phyloP scores from a whole-genome alignment of 129 eudicot species.

The Flaveria robusta region DNA sequence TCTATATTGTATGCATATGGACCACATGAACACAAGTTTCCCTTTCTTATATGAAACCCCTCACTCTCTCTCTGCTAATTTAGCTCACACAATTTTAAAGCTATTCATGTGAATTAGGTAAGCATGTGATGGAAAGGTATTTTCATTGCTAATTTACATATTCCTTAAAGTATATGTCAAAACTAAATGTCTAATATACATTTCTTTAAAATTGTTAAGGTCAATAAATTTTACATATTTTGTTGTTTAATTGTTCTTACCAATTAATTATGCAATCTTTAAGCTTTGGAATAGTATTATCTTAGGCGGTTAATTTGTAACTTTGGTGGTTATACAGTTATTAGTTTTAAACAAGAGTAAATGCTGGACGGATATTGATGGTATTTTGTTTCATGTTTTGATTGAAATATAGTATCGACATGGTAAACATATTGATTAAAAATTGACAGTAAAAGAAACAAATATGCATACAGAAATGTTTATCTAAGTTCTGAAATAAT shows the following conservation, averaged over 20 bases:
- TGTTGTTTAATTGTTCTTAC: neutral
- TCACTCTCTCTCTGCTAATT: conserved; percentile 25
- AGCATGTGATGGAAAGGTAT: conserved; percentile 35
- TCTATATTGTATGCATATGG: conserved; percentile 36
- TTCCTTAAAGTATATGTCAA: neutral
- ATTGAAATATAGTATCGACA: too few relatives aligned
- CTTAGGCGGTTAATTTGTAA: neutral
- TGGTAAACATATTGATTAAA: too few relatives aligned
- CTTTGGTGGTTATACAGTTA: neutral
- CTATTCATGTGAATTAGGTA: conserved; percentile 48
- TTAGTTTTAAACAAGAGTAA: neutral
- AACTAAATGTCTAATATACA: neutral
- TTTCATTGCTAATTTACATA: neutral
- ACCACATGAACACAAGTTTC: conserved; percentile 46
- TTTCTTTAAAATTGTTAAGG: neutral
- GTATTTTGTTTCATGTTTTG: too few relatives aligned
- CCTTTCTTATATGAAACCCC: conserved; percentile 44
- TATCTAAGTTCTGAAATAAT: too few relatives aligned
- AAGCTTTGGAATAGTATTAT: neutral
- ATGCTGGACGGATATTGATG: too few relatives aligned
- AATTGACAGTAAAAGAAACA: too few relatives aligned
- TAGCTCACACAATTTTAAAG: conserved; percentile 33
- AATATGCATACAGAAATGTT: too few relatives aligned
- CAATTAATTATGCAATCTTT: neutral
- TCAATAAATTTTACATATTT: neutral